These are phyloP conservation scores for Megacollybia marginata DNA, from an alignment of 768 basidiomycete genomes.

Conservation along the genomic window DNA sequence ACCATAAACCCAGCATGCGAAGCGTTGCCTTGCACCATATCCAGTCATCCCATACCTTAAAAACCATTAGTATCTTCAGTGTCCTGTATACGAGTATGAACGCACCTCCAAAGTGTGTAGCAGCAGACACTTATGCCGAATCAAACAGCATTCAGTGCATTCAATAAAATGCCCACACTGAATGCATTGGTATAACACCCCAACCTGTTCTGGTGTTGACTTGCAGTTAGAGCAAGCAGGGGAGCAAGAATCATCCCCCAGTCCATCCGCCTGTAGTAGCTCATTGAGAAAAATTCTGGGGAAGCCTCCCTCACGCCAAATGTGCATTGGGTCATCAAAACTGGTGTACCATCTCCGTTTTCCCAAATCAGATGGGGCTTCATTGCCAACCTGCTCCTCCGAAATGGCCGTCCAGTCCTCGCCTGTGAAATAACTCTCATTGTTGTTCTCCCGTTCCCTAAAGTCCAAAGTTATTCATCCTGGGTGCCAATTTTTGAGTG, in stretches of 20 bases:
- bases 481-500: too few species aligned
- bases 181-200: background rate
- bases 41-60: background rate
- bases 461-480: too few species aligned
- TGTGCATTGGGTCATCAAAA: too few species aligned
- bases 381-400: too few species aligned
- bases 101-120: slow-evolving; percentile 2
- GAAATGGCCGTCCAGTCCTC: too few species aligned
- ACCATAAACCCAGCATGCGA: background rate
- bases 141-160: slow-evolving; percentile 1
- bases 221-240: background rate
- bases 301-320: too few species aligned
- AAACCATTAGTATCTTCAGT: background rate
- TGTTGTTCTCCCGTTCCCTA: too few species aligned
- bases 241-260: background rate
- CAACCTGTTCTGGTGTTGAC: background rate
- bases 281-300: background rate
- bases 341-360: too few species aligned
- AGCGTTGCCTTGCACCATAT: background rate
- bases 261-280: background rate
- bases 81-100: background rate
- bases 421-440: too few species aligned
- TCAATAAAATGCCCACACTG: background rate
- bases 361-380: too few species aligned
- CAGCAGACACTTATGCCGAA: background rate